Evolutionary conservation across 441 rosid genomes (phyloP), one percentile per base, ranked within the genome.

Genomic region (California macrophylla): DNA sequence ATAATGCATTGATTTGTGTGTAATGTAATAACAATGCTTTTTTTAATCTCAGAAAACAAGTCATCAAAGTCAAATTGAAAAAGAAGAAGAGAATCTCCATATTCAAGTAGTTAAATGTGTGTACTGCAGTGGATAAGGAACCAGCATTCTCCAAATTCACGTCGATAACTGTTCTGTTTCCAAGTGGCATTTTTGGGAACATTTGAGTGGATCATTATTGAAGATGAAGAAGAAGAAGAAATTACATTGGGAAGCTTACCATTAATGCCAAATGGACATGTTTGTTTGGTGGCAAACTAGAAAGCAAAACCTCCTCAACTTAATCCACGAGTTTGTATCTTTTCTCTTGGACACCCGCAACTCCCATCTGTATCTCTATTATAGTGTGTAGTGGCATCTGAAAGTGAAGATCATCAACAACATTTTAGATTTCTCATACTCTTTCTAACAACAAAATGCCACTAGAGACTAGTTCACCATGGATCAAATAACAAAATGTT

Each of bases 321-420:
- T 82, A 93, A 78, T 94, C 97, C 99, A 94, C 92, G 86, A 94
- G 98, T 75, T 92, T 92, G 83, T 92, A 92, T 73, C 97, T 83
- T 82, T 94, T 92, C 88, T 92, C 98, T 76, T 94, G 98, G 67
- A 95, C 97, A 5, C 99, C 99, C 0, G 99, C 80, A 62, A 92
- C 99, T 74, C 99, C 99, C 97, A 95, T 94, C 71, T 94, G 98
- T 83, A 92, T 94, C 87, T 94, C 98, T 76, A 94, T 94, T 75
- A 94, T 94, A 0, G 99, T 92, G 79, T 94, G 99, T 52, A 92
- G 97, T 6, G 99, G 99, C 81, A 87, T 82, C 99, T 94, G 92
- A n/a, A n/a, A n/a, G n/a, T n/a, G n/a, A 76, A 80, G 71, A 63
- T 40, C 47, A 40, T 13, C 47, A 10, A 10, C 16, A 40, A 40